Percentiles rank a stretch among this genome's conserved stretches.
Evolutionary conservation across 768 basidiomycete genomes (phyloP).

Genomic region (Baorangia bicolor): DNA sequence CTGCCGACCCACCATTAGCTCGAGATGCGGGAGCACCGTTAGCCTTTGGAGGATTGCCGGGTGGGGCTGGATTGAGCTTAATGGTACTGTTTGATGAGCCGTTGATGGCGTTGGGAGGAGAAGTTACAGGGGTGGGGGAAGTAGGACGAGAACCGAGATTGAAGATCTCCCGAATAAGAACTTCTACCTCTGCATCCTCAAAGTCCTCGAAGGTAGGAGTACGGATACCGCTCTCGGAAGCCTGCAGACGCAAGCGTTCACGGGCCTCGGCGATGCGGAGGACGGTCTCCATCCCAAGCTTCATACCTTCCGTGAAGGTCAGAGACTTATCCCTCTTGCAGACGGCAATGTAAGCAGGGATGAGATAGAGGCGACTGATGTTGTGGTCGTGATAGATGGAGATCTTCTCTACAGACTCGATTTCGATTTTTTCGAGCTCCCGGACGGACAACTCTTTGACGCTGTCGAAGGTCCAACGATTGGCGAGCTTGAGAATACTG

Average conservation of each 20-base stretch:
- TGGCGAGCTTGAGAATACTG: constrained; percentile 39
- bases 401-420: constrained; percentile 39
- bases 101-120: constrained; percentile 11
- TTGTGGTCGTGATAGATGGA: constrained; percentile 37
- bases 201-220: constrained; percentile 34
- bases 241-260: constrained; percentile 38
- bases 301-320: constrained; percentile 38
- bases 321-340: constrained; percentile 38
- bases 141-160: constrained; percentile 26
- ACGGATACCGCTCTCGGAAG: constrained; percentile 33
- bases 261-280: constrained; percentile 39
- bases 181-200: constrained; percentile 28
- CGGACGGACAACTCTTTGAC: constrained; percentile 40
- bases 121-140: constrained; percentile 18
- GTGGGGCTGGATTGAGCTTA: constrained; percentile 24
- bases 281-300: constrained; percentile 41
- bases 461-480: constrained; percentile 40
- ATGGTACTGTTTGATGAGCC: constrained; percentile 6
- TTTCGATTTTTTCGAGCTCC: constrained; percentile 37
- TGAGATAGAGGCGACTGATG: constrained; percentile 35
- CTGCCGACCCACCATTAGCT: constrained; percentile 31
- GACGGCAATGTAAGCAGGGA: constrained; percentile 37
- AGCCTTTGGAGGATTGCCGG: constrained; percentile 18
- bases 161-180: constrained; percentile 30
- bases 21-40: constrained; percentile 21